These are phyloP conservation scores for Ogataea hybrid DNA, from an alignment of 1,139 yeast species.

Conservation along the genomic window DNA sequence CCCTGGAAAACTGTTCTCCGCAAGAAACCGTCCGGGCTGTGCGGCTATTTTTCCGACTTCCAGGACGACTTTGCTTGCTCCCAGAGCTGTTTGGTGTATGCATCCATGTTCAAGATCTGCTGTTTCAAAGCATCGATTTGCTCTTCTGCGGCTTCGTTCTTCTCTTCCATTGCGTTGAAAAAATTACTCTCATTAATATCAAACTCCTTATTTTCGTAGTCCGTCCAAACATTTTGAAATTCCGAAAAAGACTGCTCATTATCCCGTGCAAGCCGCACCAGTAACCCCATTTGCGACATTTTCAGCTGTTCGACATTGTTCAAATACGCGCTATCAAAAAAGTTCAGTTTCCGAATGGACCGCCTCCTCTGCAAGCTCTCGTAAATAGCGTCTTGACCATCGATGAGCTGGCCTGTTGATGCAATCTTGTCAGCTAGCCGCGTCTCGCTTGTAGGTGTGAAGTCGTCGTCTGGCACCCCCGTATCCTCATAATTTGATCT, in stretches of 20 bases:
- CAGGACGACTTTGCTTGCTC: constrained; percentile 12
- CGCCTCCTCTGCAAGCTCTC: constrained; percentile 83
- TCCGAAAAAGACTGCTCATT: constrained; percentile 29
- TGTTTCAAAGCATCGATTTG: constrained; percentile 42
- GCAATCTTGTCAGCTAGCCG: constrained; percentile 44
- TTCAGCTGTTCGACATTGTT: constrained; percentile 56
- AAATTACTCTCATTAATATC: constrained; percentile 43
- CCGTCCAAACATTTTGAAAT: constrained; percentile 30
- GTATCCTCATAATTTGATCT: constrained; percentile 12
- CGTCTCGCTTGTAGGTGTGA: constrained; percentile 12
- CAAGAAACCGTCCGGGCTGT: constrained; percentile 2
- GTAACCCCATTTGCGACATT: constrained; percentile 56
- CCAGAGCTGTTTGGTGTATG: constrained; percentile 29
- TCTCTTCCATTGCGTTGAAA: constrained; percentile 39
- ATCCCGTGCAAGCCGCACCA: constrained; percentile 46
- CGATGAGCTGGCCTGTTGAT: constrained; percentile 49
- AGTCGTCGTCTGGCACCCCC: constrained; percentile 14
- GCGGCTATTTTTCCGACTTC: background rate
- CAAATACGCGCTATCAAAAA: constrained; percentile 62
- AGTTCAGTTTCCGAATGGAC: constrained; percentile 56
- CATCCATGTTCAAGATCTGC: constrained; percentile 27
- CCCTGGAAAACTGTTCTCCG: constrained; percentile 16
- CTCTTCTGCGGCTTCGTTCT: constrained; percentile 40
- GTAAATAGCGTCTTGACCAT: constrained; percentile 77
- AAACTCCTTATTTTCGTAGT: constrained; percentile 21